Conservation (phyloP, 257 asterid species). For the Solanum phureja region DNA sequence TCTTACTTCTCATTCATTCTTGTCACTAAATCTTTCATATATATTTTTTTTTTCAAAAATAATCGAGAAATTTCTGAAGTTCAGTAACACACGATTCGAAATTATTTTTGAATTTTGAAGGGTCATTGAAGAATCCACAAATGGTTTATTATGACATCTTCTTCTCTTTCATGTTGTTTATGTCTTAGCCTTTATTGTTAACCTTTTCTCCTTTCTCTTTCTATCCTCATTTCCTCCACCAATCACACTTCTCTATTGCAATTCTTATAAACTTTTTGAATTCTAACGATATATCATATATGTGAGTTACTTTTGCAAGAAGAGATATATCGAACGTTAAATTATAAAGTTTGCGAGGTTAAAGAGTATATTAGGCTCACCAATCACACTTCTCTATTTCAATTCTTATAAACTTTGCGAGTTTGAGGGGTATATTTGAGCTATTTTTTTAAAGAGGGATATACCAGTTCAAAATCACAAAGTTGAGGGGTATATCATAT, state of each 20-base stretch:
- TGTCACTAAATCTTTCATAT: background rate
- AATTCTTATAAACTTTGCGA: background rate
- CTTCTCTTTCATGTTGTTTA: constrained; percentile 13
- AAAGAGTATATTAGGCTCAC: background rate
- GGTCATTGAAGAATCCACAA: constrained; percentile 13
- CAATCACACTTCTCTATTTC: background rate
- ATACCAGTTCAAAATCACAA: background rate
- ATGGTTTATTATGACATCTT: constrained; percentile 3
- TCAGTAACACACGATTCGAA: background rate
- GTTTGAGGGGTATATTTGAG: background rate
- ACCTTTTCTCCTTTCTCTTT: background rate
- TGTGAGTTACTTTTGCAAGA: too few relatives aligned
- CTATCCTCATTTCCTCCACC: background rate
- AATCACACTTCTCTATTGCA: background rate
- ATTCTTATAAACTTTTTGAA: background rate
- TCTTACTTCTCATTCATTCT: background rate
- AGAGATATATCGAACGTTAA: background rate
- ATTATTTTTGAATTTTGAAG: background rate
- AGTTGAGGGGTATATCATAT: background rate
- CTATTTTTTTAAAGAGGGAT: background rate
- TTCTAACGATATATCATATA: background rate
- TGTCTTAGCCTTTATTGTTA: constrained; percentile 18
- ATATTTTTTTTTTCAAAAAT: background rate
- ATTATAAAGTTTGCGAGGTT: background rate
- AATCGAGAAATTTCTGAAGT: background rate